Evolutionary conservation across 2,329 filamentous ascomycete genomes (phyloP).

Genomic region (Clonostachys byssicola): DNA sequence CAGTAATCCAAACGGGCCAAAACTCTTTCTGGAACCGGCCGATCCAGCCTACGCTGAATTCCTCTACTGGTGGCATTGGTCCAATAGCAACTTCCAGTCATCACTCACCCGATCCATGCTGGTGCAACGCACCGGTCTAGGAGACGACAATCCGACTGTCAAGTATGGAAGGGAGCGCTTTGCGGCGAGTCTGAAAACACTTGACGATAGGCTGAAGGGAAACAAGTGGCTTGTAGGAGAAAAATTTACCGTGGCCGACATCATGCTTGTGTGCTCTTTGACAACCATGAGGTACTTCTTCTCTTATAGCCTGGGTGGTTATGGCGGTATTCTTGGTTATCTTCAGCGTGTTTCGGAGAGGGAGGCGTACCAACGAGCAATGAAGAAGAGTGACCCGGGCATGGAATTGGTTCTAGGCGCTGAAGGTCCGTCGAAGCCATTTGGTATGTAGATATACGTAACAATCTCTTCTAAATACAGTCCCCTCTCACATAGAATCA

Average conservation of each 20-base stretch:
- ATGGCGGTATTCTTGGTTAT: conserved; percentile 38
- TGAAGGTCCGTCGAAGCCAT: conserved; percentile 5
- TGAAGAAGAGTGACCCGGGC: conserved; percentile 42
- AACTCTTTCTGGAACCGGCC: conserved; percentile 26
- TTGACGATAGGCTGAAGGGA: conserved; percentile 43
- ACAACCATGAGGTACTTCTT: conserved; percentile 56
- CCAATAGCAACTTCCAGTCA: conserved; percentile 38
- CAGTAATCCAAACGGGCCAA: conserved; percentile 30
- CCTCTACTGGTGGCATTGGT: conserved; percentile 62
- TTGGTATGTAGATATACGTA: no score
- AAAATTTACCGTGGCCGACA: conserved; percentile 61
- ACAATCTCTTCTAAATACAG: no score
- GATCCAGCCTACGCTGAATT: conserved; percentile 50
- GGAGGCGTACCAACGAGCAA: conserved; percentile 39
- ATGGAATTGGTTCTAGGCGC: conserved; percentile 25
- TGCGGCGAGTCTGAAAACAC: conserved; percentile 33
- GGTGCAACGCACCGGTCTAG: conserved; percentile 11
- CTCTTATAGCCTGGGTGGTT: conserved; percentile 31
- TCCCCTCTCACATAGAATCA: no score
- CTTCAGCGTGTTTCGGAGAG: conserved; percentile 35
- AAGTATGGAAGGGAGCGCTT: conserved; percentile 25
- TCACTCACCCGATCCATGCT: conserved; percentile 25
- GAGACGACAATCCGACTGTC: conserved; percentile 15
- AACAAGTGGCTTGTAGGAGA: conserved; percentile 55
- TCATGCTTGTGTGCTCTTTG: conserved; percentile 57